Conservation (phyloP, 148 eudicot species). For the Selenicereus undatus region DNA sequence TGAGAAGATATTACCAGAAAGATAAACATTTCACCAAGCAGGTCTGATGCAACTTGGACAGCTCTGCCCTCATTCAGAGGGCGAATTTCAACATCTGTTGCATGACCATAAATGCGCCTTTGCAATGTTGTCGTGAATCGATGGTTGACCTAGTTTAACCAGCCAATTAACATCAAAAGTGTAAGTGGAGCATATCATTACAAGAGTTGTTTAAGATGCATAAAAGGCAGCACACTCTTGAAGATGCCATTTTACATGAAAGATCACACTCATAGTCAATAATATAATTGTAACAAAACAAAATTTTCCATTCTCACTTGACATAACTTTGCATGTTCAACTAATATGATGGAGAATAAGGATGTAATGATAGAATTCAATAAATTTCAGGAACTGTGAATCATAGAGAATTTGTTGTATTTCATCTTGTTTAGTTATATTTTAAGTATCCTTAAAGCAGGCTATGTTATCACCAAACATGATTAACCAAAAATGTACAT, state of each 20-base stretch:
- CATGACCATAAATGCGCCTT: constrained; percentile 87
- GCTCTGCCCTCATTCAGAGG: constrained; percentile 94
- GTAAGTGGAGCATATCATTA: not conserved
- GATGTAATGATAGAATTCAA: not conserved
- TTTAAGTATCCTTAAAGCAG: not conserved
- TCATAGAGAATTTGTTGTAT: not conserved
- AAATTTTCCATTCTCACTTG: not conserved
- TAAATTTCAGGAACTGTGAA: not conserved
- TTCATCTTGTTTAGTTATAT: not conserved
- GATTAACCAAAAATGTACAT: no score
- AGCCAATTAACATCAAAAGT: constrained; percentile 5
- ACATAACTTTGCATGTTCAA: not conserved
- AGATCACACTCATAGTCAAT: not conserved
- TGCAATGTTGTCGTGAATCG: constrained; percentile 75
- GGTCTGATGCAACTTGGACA: constrained; percentile 86
- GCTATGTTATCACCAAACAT: not conserved
- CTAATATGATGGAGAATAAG: not conserved
- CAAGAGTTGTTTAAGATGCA: not conserved
- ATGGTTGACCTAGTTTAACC: constrained; percentile 63
- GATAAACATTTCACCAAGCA: constrained; percentile 81
- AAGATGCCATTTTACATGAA: not conserved
- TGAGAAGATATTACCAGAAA: constrained; percentile 57
- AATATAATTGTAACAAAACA: not conserved
- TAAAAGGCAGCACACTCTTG: not conserved
- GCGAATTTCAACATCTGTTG: constrained; percentile 85